phyloP scores from a whole-genome alignment of 2,329 filamentous ascomycete genomes.

The Penicillium sp. region DNA sequence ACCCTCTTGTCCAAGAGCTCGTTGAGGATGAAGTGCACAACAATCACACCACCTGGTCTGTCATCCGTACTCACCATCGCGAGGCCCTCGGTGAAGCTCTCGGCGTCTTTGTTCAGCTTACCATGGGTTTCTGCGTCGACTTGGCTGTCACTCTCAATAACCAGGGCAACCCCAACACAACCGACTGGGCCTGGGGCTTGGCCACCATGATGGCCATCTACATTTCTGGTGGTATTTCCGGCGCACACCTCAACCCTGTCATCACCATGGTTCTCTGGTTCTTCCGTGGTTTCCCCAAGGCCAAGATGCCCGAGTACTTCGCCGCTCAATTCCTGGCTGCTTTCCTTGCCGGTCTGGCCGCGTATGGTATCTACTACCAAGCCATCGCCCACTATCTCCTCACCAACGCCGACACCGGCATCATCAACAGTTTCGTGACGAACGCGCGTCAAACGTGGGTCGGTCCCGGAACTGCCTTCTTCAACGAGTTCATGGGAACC shows the following conservation, averaged over 20 bases:
- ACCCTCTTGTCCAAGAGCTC: slow-evolving; percentile 45
- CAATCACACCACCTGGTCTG: slow-evolving; percentile 51
- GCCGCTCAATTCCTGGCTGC: slow-evolving; percentile 58
- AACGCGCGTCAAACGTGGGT: slow-evolving; percentile 45
- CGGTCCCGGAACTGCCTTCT: slow-evolving; percentile 44
- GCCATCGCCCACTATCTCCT: slow-evolving; percentile 39
- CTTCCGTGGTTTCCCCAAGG: slow-evolving; percentile 56
- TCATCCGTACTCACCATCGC: slow-evolving; percentile 54
- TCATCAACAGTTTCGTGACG: slow-evolving; percentile 49
- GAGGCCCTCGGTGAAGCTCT: slow-evolving; percentile 58
- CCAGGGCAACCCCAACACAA: slow-evolving; percentile 47
- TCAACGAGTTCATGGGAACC: slow-evolving; percentile 51
- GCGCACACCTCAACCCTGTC: slow-evolving; percentile 50
- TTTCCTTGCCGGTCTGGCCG: slow-evolving; percentile 52
- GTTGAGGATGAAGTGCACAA: slow-evolving; percentile 55
- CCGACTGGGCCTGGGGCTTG: slow-evolving; percentile 55
- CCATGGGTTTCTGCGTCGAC: slow-evolving; percentile 54
- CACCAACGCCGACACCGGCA: slow-evolving; percentile 25
- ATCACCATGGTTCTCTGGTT: slow-evolving; percentile 50
- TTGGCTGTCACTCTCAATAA: slow-evolving; percentile 45
- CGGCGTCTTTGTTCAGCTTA: slow-evolving; percentile 45
- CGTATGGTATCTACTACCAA: slow-evolving; percentile 46
- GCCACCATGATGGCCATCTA: slow-evolving; percentile 56
- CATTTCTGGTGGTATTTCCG: slow-evolving; percentile 51
- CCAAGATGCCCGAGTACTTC: slow-evolving; percentile 54